Evolutionary conservation across 2,329 filamentous ascomycete genomes (phyloP), one percentile per base, ranked within the genome.

Genomic region (Aspergillus novofumigatus): DNA sequence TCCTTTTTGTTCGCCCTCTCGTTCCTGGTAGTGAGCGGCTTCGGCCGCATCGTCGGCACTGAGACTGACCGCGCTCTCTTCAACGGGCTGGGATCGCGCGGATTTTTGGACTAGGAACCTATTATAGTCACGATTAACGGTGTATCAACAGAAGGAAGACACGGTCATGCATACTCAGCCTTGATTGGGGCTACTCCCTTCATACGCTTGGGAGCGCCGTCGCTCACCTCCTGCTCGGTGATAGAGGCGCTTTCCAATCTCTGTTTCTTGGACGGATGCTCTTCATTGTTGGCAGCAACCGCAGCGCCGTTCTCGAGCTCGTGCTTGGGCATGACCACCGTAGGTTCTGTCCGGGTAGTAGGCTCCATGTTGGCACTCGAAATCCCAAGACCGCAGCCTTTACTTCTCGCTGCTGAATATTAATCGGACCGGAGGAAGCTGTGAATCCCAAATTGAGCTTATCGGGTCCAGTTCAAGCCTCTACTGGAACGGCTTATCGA

Each of bases 141-240:
- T 21, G 23, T 23, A 10, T 26, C 44, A 17, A 47, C 25, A 52
- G 14, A 6, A 9, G 11, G 42, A 32, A 41, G 25, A 50, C 20
- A 8, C 47, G 41, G 21, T 14, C 17, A 45, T 28, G 75, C 81
- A 73, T 75, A 90, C 85, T 92, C 89, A 69, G 83, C 80, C 74
- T 91, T 92, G 72, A 92, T 84, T 8, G 86, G 84, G 21, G 89
- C 88, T 53, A 87, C 77, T 26, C 87, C 88, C 66, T 80, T 85
- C 56, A 68, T 65, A 32, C 75, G 69, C 59, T 75, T 72, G 52
- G 62, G 64, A 47, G 65, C 59, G 38, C 63, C 65, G 56, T 71
- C 65, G 20, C 56, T 52, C 25, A 60, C 62, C 14, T 67, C 59
- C 6, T 65, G 65, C 45, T 70, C 68, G 29, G 62, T 49, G 14